Base-by-base conservation (phyloP, 2,329 filamentous ascomycete species). In the Penicillium sp. region DNA sequence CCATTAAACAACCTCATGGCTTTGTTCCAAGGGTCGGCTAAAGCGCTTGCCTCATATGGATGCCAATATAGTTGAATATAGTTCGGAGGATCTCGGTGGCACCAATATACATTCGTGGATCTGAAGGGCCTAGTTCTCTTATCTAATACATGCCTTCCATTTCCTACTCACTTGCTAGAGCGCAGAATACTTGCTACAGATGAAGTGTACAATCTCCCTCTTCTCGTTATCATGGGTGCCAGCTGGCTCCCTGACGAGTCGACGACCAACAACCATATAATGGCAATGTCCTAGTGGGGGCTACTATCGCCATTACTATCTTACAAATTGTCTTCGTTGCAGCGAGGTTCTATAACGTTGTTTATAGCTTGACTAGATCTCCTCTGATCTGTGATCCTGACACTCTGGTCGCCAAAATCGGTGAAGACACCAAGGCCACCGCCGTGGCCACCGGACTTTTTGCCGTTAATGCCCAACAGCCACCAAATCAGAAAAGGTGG, bases 331-430 rank as follows among this genome's bases (percentile, higher is more conserved):
- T 63, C 6, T 55, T 64, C 14, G 63, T 66, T 11, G 55, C 43
- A 5, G 60, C 60, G 9, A 58, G 62, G 12, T 66, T 68, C 37
- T 64, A 61, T n/a, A n/a, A n/a, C n/a, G n/a, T n/a, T n/a, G n/a
- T n/a, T n/a, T n/a, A n/a, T n/a, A n/a, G n/a, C n/a, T n/a, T n/a
- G n/a, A n/a, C n/a, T n/a, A n/a, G n/a, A n/a, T n/a, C n/a, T n/a
- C n/a, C n/a, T n/a, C n/a, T n/a, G n/a, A n/a, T n/a, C n/a, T n/a
- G n/a, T n/a, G n/a, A n/a, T n/a, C n/a, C n/a, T n/a, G n/a, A n/a
- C n/a, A n/a, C n/a, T n/a, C n/a, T n/a, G n/a, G n/a, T n/a, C n/a
- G n/a, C n/a, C n/a, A n/a, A n/a, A n/a, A n/a, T n/a, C n/a, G n/a
- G n/a, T n/a, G n/a, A n/a, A n/a, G n/a, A n/a, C n/a, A n/a, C n/a